These are phyloP conservation scores for Hemileccinum impolitum DNA, from an alignment of 768 basidiomycete species.

Conservation along the genomic window DNA sequence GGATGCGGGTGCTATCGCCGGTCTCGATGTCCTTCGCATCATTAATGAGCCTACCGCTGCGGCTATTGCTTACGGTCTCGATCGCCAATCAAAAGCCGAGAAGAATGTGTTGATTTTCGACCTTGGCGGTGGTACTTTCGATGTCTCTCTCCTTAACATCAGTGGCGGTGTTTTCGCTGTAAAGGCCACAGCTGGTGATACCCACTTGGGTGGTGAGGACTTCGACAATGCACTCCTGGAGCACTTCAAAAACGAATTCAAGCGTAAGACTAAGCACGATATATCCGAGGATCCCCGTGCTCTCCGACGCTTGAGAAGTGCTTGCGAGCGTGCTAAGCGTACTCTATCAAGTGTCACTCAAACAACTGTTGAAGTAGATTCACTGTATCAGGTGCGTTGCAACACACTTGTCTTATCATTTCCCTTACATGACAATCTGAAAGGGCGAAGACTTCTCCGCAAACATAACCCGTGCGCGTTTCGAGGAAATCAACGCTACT, in stretches of 20 bases:
- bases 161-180: conserved; percentile 98
- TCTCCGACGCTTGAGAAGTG: conserved; percentile 90
- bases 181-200: conserved; percentile 99
- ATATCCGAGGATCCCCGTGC: conserved; percentile 97
- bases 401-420: not conserved
- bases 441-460: conserved; percentile 98
- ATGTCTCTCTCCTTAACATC: conserved; percentile 98
- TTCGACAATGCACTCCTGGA: conserved; percentile 98
- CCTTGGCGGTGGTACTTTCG: conserved; percentile 99
- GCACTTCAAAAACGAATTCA: conserved; percentile 99
- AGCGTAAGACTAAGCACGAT: conserved; percentile 94
- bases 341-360: conserved; percentile 97
- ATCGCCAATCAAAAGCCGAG: conserved; percentile 91
- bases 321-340: conserved; percentile 99
- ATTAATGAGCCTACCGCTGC: conserved; percentile 99
- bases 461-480: conserved; percentile 98
- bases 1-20: conserved; percentile 97
- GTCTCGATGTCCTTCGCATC: conserved; percentile 99
- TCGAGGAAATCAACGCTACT: conserved; percentile 97
- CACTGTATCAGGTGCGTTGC: conserved; percentile 78
- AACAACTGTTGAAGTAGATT: conserved; percentile 99
- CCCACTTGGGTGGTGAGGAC: conserved; percentile 99
- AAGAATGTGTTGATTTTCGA: conserved; percentile 99
- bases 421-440: conserved; percentile 7
- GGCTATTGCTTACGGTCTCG: conserved; percentile 98